Conservation (phyloP, 345 rosid genomes). For the Melaleuca alternifolia region DNA sequence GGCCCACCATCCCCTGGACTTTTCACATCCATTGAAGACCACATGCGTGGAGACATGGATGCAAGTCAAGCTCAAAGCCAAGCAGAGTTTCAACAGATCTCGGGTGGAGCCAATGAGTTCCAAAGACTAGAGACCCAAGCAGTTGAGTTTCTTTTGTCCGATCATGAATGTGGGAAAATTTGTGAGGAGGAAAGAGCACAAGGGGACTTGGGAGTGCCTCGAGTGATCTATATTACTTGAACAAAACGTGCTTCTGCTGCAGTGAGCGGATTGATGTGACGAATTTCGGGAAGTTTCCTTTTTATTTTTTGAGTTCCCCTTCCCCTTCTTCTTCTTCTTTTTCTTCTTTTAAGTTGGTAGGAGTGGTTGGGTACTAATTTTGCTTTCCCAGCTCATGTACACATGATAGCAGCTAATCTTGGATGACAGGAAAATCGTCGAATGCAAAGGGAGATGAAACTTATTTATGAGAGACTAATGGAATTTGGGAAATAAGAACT, state of each 20-base stretch:
- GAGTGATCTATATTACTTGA: background rate
- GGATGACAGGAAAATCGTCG: background rate
- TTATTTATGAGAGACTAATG: background rate
- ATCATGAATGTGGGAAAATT: background rate
- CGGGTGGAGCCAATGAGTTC: background rate
- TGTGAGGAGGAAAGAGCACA: background rate
- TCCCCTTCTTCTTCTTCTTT: no score
- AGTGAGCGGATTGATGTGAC: background rate
- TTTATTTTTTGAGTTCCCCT: background rate
- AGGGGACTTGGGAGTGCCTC: background rate
- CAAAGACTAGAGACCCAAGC: background rate
- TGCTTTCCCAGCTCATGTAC: background rate
- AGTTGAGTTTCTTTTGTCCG: background rate
- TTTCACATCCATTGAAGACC: background rate
- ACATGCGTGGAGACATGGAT: background rate
- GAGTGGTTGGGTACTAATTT: background rate
- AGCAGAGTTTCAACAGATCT: background rate
- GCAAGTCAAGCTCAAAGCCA: background rate
- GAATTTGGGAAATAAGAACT: background rate
- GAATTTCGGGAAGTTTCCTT: background rate
- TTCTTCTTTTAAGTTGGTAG: background rate
- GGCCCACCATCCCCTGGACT: background rate
- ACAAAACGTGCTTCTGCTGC: background rate
- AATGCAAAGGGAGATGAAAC: background rate
- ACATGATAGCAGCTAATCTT: background rate